Conservation (phyloP, 257 asterid species). For the Nicotiana obtusifolia region DNA sequence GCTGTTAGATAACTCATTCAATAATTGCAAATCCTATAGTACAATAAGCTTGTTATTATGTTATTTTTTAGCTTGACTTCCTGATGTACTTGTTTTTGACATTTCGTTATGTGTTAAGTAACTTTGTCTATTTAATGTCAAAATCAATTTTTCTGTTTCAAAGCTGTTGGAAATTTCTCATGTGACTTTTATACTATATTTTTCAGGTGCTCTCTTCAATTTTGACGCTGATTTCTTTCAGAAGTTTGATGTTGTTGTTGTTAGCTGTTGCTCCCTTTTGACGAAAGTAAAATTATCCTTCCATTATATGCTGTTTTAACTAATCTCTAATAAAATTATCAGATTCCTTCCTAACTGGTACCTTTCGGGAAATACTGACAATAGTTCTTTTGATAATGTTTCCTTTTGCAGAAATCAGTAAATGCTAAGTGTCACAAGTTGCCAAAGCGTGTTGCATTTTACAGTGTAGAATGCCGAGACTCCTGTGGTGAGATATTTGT, state of each 20-base stretch:
- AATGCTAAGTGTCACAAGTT: conserved; percentile 85
- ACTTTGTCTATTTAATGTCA: background rate
- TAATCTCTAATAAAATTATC: background rate
- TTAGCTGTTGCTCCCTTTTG: conserved; percentile 30
- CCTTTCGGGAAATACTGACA: background rate
- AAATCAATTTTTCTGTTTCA: background rate
- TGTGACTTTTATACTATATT: background rate
- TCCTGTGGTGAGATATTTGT: conserved; percentile 94
- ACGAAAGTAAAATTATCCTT: conserved; percentile 26
- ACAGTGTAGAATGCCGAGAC: conserved; percentile 87
- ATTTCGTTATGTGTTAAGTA: background rate
- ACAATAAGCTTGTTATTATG: background rate
- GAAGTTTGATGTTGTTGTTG: conserved; percentile 33
- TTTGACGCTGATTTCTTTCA: conserved; percentile 35
- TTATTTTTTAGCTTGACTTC: background rate
- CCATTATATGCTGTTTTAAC: background rate
- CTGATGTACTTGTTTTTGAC: background rate
- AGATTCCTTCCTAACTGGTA: background rate
- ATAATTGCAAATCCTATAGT: background rate
- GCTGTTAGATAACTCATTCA: background rate
- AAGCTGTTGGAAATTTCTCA: conserved; percentile 1
- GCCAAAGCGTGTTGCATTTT: conserved; percentile 73
- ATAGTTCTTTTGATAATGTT: background rate
- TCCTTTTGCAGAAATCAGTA: conserved; percentile 56
- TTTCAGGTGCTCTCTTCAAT: conserved; percentile 37